Base-by-base conservation (phyloP, 306 rosid genomes). In the Begonia loranthoides region DNA sequence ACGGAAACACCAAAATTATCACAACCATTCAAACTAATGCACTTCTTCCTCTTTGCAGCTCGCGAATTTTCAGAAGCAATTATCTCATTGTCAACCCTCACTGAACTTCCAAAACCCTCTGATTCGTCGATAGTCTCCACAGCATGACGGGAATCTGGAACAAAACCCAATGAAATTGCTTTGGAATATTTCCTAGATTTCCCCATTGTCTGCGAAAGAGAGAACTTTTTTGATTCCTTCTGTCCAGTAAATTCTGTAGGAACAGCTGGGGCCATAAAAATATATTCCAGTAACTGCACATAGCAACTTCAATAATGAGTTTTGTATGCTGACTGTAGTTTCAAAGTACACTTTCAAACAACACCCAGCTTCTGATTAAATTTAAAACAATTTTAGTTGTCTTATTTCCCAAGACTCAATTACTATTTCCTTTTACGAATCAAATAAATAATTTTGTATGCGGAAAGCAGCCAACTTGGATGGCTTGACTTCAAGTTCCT, bases 71-170 rank as follows among this genome's bases (percentile, higher is more conserved):
- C 90, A 0, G 84, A 78, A 4, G 73, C 82, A 5, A 72, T 58
- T 53, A 65, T 38, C 58, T 80, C 87, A 2, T 65, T 59, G 13
- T 88, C 93, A 56, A 85, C 65, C 47, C 87, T 64, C 51, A 84
- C 88, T 1, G 80, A 82, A 69, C 84, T 75, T 46, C 94, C 94
- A 66, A 85, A 73, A 57, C 93, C 97, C 45, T 89, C 95, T 1
- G 95, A 84, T 62, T 89, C 97, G 45, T 87, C 94, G 69, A 79
- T 73, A 13, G 93, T 84, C 71, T 75, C 95, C 21, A 85, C 89
- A 21, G 79, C 95, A 72, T 89, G 87, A 43, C 94, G 77, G 57
- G 71, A 79, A 48, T 89, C 97, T 0, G 95, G 84, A 50, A 88
- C 78, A 70, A 84, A 88, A 16, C 97, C 95, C 58, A 79, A 55